A percentile compares a stretch with the other conserved stretches of the same genome.
Evolutionary conservation across 306 rosid genomes (phyloP).

Genomic region (Notholithocarpus densiflorus): DNA sequence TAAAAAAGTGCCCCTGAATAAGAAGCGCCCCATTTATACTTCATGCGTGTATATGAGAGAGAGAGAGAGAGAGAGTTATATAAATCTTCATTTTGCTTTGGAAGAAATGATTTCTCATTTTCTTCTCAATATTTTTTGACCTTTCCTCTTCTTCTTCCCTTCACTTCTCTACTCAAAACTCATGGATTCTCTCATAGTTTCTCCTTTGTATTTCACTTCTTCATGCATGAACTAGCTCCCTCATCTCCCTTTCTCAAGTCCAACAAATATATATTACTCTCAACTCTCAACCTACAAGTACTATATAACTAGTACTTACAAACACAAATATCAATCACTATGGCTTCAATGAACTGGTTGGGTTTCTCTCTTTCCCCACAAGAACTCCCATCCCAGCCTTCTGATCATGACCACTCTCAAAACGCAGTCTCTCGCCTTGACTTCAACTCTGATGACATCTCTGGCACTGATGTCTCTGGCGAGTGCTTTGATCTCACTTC

Average conservation of each 20-base stretch:
- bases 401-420: constrained; percentile 34
- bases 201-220: constrained; percentile 13
- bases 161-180: not conserved
- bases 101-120: constrained; percentile 25
- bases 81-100: constrained; percentile 36
- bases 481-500: constrained; percentile 62
- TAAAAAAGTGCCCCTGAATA: constrained; percentile 30
- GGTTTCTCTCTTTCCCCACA: constrained; percentile 89
- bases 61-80: constrained; percentile 20
- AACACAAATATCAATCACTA: not conserved
- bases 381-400: constrained; percentile 41
- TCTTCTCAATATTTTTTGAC: constrained; percentile 35
- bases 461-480: constrained; percentile 39
- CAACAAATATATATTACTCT: not conserved
- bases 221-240: constrained; percentile 35
- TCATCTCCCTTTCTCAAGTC: not conserved
- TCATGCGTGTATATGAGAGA: constrained; percentile 21
- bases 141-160: constrained; percentile 41
- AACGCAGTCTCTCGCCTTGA: constrained; percentile 38
- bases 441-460: constrained; percentile 57
- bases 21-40: constrained; percentile 34
- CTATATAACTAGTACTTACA: not conserved
- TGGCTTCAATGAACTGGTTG: constrained; percentile 86
- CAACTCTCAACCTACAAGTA: not conserved
- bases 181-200: constrained; percentile 18